Base-by-base conservation (phyloP, 495 filamentous ascomycete genomes). In the Glonium stellatum region DNA sequence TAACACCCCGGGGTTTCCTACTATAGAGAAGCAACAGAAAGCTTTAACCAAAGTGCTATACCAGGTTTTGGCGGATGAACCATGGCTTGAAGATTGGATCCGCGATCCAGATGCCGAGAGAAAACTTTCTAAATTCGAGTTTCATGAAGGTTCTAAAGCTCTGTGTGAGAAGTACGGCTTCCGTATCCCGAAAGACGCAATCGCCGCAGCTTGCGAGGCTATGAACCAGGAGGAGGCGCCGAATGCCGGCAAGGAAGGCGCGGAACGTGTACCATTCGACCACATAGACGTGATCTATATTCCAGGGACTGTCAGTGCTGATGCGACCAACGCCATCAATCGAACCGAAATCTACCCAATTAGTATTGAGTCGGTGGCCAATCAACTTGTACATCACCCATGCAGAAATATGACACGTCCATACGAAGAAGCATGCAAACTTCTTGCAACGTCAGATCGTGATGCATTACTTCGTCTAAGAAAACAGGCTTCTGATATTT, bases 221-320 rank as follows among this genome's bases (percentile, higher is more conserved):
- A n/a, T 55, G 36, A 42, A 48, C 18, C 4, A 25, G 6, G 21
- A 23, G 0, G 23, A 27, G 25, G 19, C 48, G 25, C 21, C 21
- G 15, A 31, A 31, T 9, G 25, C 21, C 10, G 19, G 19, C 48
- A 51, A 51, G 22, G 44, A 18, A 18, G 44, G 18, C 48, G 19
- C 1, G 9, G 21, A 15, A 5, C 13, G 25, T 22, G 60, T 55
- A 4, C 65, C 65, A n/a, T 67, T 49, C 23, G 65, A 67, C 25
- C 60, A 61, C 5, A 67, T 67, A 44, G 65, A 67, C 34, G 54
- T 67, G 23, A 67, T 67, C n/a, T 67, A 57, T 41, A 64, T 67
- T 25, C 56, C 65, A 8, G 65, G 65, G 1, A 67, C 65, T 6
- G 65, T 67, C 2, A 60, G 56, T n/a, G 63, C 65, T 12, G 59